Base-by-base conservation (phyloP, 2,329 filamentous ascomycete species). In the Neofusicoccum sp. region DNA sequence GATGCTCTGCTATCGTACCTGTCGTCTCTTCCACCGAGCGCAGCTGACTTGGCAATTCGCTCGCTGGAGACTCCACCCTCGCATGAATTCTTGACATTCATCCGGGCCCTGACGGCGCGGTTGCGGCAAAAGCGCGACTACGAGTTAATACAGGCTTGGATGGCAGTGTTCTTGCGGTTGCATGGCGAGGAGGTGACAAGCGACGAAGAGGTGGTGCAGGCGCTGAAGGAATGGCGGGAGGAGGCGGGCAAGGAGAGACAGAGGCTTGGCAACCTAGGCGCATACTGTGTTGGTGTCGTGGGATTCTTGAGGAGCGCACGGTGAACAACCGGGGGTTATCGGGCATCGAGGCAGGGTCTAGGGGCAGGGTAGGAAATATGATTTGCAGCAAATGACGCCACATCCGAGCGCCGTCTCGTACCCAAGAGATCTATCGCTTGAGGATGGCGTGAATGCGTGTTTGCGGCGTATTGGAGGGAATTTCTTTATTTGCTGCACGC, bases 71-170 rank as follows among this genome's bases (percentile, higher is more conserved):
- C 67, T 70, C 80, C 66, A 69, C 82, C 63, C 76, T 85, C 63
- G 86, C 89, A 70, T 61, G 95, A 98, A 74, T 78, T 96, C 16
- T 79, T 88, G 0, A 82, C 86, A 58, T 99, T 99, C 71, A 87
- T 98, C 56, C 75, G 79, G n/a, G 92, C 92, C 1, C 76, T 99
- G 60, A 96, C 90, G 0, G 81, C 79, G 58, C 82, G 89, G 11
- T 78, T 98, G 57, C 76, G 79, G 44, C 80, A 85, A 54, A 86
- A 88, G 65, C 85, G 84, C 49, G 95, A 98, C 74, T 99, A 96
- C 74, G 95, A 99, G 76, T 82, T 99, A 40, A 89, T 91, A 14
- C 93, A 98, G 75, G 91, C 92, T 0, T 99, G 95, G 93, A 98
- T 99, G 92, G 88, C 89, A 1, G 93, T 98, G 1, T 96, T 98